phyloP scores from a whole-genome alignment of 129 eudicot species.

The Daucus carota region DH1_v3.0 NC_030384.2:25325501-25326000 shows the following conservation, averaged over 20 bases:
- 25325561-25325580: constrained; percentile 18
- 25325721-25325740: background rate
- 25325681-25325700: constrained; percentile 99
- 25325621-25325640: constrained; percentile 89
- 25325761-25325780: background rate
- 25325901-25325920: background rate
- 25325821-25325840: background rate
- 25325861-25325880: background rate
- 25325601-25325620: constrained; percentile 97
- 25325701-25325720: constrained; percentile 4
- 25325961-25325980: constrained; percentile 95
- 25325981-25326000: constrained; percentile 81
- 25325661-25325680: constrained; percentile 96
- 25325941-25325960: constrained; percentile 88
- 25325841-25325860: background rate
- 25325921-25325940: constrained; percentile 8
- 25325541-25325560: background rate
- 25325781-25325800: background rate
- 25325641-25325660: constrained; percentile 97
- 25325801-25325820: background rate
- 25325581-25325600: constrained; percentile 99
- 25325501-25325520: background rate
- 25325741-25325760: background rate
- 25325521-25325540: background rate
- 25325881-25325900: background rate